phyloP scores from a whole-genome alignment of 371 early-diverging fungal species.

The Haplosporangium sp. region DNA sequence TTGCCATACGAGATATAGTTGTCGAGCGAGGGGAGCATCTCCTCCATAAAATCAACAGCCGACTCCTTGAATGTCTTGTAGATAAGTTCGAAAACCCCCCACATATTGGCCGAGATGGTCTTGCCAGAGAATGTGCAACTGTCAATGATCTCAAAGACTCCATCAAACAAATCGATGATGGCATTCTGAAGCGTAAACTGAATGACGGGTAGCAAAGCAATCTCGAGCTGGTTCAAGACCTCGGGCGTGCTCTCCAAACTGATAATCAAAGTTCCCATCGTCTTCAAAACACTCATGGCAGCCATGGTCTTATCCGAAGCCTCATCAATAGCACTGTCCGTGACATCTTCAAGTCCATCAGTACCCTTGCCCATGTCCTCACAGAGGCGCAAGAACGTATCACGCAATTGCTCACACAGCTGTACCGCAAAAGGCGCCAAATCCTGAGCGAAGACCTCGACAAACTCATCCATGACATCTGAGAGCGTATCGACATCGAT shows the following conservation, averaged over 20 bases:
- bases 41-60: slow-evolving; percentile 83
- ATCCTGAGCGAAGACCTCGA: slow-evolving; percentile 88
- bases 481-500: slow-evolving; percentile 92
- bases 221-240: slow-evolving; percentile 76
- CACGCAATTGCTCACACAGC: slow-evolving; percentile 85
- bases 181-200: slow-evolving; percentile 78
- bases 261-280: slow-evolving; percentile 85
- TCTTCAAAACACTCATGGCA: slow-evolving; percentile 92
- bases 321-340: slow-evolving; percentile 60
- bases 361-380: slow-evolving; percentile 59
- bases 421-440: slow-evolving; percentile 92
- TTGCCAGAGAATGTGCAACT: slow-evolving; percentile 85
- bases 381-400: slow-evolving; percentile 88
- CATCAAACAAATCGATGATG: slow-evolving; percentile 80
- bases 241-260: slow-evolving; percentile 79
- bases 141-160: slow-evolving; percentile 91
- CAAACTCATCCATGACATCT: slow-evolving; percentile 88
- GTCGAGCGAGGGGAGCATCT: slow-evolving; percentile 87
- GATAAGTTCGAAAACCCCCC: slow-evolving; percentile 85
- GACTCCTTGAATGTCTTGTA: slow-evolving; percentile 80
- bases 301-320: slow-evolving; percentile 89
- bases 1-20: slow-evolving; percentile 90
- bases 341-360: slow-evolving; percentile 47
- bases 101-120: slow-evolving; percentile 84
- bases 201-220: slow-evolving; percentile 78